Base-by-base conservation (phyloP, 345 rosid genomes). In the Gossypium raimondii region DNA sequence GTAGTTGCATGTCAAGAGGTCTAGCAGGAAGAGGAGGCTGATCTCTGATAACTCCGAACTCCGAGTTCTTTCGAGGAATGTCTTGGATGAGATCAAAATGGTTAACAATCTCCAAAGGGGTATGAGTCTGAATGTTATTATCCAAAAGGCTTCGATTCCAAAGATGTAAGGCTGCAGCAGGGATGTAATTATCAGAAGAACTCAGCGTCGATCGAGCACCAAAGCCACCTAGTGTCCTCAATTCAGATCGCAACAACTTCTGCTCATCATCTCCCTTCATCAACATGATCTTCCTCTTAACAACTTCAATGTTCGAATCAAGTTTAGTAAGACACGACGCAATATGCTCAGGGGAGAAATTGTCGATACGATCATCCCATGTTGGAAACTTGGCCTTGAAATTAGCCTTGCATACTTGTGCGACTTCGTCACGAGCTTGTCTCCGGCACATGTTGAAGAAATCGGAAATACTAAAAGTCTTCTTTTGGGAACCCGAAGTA, bases 311-410 rank as follows among this genome's bases (percentile, higher is more conserved):
- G 59, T 52, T 70, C 60, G 8, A 52, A 27, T 70, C 53, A 41
- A 72, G 52, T 56, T 56, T 41, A 20, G 38, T 12, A 20, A 38
- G 64, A 57, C 59, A 27, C 0, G 34, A 18, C 4, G 8, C 65
- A 43, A 73, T 41, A 12, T 67, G 24, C 22, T 73, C 24, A 2
- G 29, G 9, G 62, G 44, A 55, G 52, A 14, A 60, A 58, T 52
- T 8, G 62, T 20, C 22, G 20, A 73, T 44, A 16, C 76, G 66
- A 73, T 45, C 67, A 60, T 73, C 68, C 76, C 76, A 73, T 43
- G 67, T 45, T 0, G 57, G 76, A 25, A 58, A 73, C 76, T 25
- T 73, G 41, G 76, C 67, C 27, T 59, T 27, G 8, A 45, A 44
- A 59, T 73, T 73, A 7, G 76, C 76, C 25, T 27, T 24, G 16